Evolutionary conservation across 2,329 filamentous ascomycete genomes (phyloP).

Genomic region (Trichophyton mentagrophytes): DNA sequence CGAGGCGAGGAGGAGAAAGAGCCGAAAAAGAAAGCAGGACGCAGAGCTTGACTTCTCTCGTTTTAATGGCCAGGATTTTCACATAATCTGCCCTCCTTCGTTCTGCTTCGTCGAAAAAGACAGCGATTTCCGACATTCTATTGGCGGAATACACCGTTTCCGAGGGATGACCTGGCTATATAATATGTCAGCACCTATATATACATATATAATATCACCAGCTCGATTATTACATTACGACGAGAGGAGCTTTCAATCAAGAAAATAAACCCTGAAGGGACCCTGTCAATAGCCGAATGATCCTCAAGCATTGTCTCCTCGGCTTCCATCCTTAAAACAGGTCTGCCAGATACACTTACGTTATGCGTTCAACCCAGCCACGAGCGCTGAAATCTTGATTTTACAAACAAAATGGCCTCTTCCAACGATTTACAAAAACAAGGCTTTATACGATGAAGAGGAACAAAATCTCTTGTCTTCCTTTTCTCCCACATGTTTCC

Average conservation of each 20-base stretch:
- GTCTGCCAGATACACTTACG: not conserved
- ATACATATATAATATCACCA: not conserved
- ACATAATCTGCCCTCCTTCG: not conserved
- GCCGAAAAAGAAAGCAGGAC: not conserved
- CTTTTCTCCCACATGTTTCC: not conserved
- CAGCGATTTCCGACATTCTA: not conserved
- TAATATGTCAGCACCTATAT: not conserved
- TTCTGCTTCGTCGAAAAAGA: not conserved
- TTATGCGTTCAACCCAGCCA: not conserved
- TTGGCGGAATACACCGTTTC: not conserved
- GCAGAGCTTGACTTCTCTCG: not conserved
- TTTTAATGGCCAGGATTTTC: not conserved
- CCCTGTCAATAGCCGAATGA: conserved; percentile 4
- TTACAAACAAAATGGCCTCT: not conserved
- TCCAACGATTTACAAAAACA: not conserved
- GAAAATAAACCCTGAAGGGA: not conserved
- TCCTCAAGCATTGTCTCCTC: not conserved
- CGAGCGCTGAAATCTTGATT: not conserved
- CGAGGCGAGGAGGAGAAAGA: not conserved
- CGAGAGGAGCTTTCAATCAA: not conserved
- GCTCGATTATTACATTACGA: not conserved
- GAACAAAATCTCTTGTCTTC: not conserved
- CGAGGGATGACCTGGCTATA: not conserved
- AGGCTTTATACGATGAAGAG: not conserved
- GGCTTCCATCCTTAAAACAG: not conserved